Percentiles rank a stretch among this genome's conserved stretches.
Conservation (phyloP, 2,329 filamentous ascomycete species). For the Ophiosphaerella narmari region DNA sequence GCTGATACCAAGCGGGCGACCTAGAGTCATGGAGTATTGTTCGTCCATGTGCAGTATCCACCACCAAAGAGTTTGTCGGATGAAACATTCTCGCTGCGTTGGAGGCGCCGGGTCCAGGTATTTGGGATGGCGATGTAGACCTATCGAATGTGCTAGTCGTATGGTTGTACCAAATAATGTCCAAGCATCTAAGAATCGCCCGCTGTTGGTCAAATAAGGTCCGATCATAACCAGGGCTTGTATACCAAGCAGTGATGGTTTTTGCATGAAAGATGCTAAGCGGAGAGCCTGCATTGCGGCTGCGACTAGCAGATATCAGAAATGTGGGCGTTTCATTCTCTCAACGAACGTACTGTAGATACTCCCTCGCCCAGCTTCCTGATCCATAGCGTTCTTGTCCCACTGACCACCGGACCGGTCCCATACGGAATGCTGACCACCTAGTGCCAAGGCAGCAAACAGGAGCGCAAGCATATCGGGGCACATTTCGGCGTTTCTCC, state of each 20-base stretch:
- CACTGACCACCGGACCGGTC: constrained; percentile 49
- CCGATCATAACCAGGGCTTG: constrained; percentile 56
- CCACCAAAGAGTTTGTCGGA: constrained; percentile 56
- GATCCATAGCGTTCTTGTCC: constrained; percentile 43
- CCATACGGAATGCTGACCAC: constrained; percentile 52
- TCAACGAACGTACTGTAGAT: constrained; percentile 50
- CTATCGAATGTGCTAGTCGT: constrained; percentile 55
- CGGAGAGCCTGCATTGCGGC: constrained; percentile 58
- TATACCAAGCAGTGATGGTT: constrained; percentile 52
- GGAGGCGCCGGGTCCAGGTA: constrained; percentile 51
- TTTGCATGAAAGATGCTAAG: constrained; percentile 54
- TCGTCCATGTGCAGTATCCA: constrained; percentile 59
- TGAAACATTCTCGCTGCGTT: constrained; percentile 46
- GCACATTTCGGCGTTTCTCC: constrained; percentile 49
- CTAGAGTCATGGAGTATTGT: constrained; percentile 56
- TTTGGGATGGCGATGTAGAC: constrained; percentile 55
- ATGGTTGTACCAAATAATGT: constrained; percentile 56
- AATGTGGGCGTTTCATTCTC: not conserved
- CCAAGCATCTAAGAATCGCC: constrained; percentile 57
- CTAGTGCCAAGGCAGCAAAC: constrained; percentile 54
- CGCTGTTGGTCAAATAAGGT: constrained; percentile 55
- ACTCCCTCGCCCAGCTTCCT: constrained; percentile 46
- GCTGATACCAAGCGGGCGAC: constrained; percentile 55
- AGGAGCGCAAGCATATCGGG: constrained; percentile 56
- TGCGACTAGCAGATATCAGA: constrained; percentile 44